Evolutionary conservation across 179 eudicot genomes (phyloP), one percentile per base, ranked within the genome.

Genomic region (Amaranthus tricolor): DNA sequence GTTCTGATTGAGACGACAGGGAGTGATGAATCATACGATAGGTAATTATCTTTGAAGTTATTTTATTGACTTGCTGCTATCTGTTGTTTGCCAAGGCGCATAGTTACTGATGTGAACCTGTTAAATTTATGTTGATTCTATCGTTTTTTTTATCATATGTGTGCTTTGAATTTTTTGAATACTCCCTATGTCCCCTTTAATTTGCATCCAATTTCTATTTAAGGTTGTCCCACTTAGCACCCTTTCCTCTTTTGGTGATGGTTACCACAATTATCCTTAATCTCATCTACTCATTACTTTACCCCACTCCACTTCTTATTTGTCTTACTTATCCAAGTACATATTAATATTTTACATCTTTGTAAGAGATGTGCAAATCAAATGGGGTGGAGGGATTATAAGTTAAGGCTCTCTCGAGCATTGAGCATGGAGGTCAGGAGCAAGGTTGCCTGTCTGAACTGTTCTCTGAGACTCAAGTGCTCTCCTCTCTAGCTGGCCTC

Each of bases 1-100:
- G 86, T 90, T 80, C 86, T 95, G 81, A 95, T 95, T 74, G 99
- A 95, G 89, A 95, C 99, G 71, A 90, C 93, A 40, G 97, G 99
- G 66, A 95, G 99, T 82, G 87, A 84, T 72, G 97, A 95, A 84
- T 85, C 96, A 62, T 81, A 84, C 78, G 97, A 90, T 83, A 93
- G 85, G 98, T 90, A 89, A 79, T 51, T 71, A 79, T 66, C 80
- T 80, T 62, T 53, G 75, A 73, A 49, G 20, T 62, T 12, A n/a
- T 60, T 43, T 13, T 58, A 16, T 71, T 31, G 52, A 40, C 57
- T 50, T 44, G 55, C 24, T 76, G 67, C 24, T 56, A 67, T 68
- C n/a, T 63, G 53, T 17, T 77, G 24, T 54, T 47, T 68, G 24
- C 63, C 21, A 45, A 53, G 56, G 55, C 45, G 20, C 9, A 48